Base-by-base conservation (phyloP, 129 eudicot genomes). In the Helianthus tuberosus region DNA sequence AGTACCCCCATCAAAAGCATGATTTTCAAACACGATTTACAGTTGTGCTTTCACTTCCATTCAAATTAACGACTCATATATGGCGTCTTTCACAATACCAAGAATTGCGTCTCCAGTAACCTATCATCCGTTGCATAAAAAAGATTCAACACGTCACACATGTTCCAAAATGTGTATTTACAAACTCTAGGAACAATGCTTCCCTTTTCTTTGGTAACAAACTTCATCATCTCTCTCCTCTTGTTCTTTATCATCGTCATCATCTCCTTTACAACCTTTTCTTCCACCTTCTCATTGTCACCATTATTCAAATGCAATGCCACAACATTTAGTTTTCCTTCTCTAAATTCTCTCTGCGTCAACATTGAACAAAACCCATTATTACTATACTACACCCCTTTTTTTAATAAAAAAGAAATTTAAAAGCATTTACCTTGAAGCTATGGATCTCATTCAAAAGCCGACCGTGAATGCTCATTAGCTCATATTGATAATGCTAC, bases 1-100 rank as follows among this genome's bases (percentile, higher is more conserved):
- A 27, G 3, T 49, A 49, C 0, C 53, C 59, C 59, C 11, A 17
- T 15, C 10, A 5, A 53, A 10, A n/a, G 23, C 47, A 16, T 46
- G 11, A 20, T 63, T 75, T 53, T 14, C 20, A 58, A 39, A 66
- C 9, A 52, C 50, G 32, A 78, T 62, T 58, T 70, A 70, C 69
- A 7, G 23, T 15, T 41, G 32, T 27, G 1, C 32, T 27, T 1
- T 27, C 2, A 27, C 32, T 27, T 2, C 32, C 2, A 27, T 27
- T 27, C 32, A 27, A 27, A 1, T 27, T 1, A 27, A 27, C 32
- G 32, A 1, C 32, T 2, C 32, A 1, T 27, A 1, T 0, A 27
- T 0, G 32, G 1, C 2, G 32, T 27, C 32, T 2, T 27, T 27
- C 32, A 27, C 32, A 27, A 27, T 27, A 27, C 32, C 32, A 27